Evolutionary conservation across 257 asterid genomes (phyloP).

Genomic region (Linaria vulgaris): DNA sequence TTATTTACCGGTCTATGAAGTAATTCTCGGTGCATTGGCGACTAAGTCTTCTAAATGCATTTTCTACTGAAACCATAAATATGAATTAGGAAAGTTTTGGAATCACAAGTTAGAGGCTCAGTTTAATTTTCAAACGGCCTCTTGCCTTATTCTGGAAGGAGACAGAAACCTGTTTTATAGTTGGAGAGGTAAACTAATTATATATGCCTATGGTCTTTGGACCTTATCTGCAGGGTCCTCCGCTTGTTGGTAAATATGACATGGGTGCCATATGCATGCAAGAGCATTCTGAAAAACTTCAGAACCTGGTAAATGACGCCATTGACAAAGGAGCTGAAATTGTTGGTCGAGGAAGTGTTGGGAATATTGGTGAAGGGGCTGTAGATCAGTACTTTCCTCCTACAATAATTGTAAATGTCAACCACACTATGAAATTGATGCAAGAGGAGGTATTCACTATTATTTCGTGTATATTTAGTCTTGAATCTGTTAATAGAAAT

Average conservation of each 20-base stretch:
- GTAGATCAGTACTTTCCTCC: constrained; percentile 98
- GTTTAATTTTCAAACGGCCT: too few species aligned
- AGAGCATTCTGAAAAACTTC: constrained; percentile 98
- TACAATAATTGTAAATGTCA: constrained; percentile 77
- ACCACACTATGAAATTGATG: constrained; percentile 94
- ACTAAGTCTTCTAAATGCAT: too few species aligned
- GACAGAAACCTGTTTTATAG: too few species aligned
- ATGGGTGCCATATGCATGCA: constrained; percentile 99
- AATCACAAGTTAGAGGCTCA: too few species aligned
- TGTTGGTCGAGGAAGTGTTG: constrained; percentile 88
- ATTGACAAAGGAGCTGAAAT: constrained; percentile 89
- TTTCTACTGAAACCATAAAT: neutral
- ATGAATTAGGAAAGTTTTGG: neutral
- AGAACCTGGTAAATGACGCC: constrained; percentile 82
- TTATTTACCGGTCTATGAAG: neutral
- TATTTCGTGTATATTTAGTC: constrained; percentile 7
- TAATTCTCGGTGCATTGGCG: neutral
- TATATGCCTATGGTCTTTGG: constrained; percentile 23
- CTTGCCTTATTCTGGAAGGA: too few species aligned
- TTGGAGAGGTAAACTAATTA: neutral
- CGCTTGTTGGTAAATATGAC: constrained; percentile 82
- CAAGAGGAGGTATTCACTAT: constrained; percentile 80
- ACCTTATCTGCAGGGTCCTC: constrained; percentile 78
- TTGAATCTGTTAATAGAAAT: constrained; percentile 13
- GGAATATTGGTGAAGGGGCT: constrained; percentile 95